Evolutionary conservation across 805 yeast genomes (phyloP).

Genomic region (Zygoascus tannicola): DNA sequence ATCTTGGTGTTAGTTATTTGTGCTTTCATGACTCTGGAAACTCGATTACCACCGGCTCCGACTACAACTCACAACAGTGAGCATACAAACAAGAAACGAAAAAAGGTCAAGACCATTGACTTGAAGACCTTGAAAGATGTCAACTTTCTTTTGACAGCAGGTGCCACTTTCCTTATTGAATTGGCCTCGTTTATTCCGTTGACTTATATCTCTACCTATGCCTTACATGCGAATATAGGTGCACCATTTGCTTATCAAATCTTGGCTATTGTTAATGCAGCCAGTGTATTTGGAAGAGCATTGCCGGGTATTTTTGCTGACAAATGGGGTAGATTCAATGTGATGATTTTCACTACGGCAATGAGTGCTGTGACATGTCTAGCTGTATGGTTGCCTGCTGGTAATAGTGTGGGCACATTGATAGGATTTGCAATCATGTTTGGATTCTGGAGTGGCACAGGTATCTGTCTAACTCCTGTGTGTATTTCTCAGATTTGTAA

Average conservation of each 20-base stretch:
- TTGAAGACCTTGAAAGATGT: slow-evolving; percentile 23
- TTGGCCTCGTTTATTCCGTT: slow-evolving; percentile 42
- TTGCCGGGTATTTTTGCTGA: slow-evolving; percentile 51
- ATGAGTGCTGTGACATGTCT: slow-evolving; percentile 41
- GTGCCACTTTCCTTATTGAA: slow-evolving; percentile 34
- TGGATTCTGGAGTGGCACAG: slow-evolving; percentile 55
- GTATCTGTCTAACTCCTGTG: slow-evolving; percentile 56
- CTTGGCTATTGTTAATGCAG: slow-evolving; percentile 39
- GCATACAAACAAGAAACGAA: slow-evolving; percentile 3
- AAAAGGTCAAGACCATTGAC: slow-evolving; percentile 21
- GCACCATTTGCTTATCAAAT: slow-evolving; percentile 27
- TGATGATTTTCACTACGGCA: slow-evolving; percentile 40
- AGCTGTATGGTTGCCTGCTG: slow-evolving; percentile 57
- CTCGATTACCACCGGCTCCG: slow-evolving; percentile 32
- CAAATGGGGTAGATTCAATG: slow-evolving; percentile 45
- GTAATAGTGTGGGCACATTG: slow-evolving; percentile 34
- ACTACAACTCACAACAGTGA: slow-evolving; percentile 3
- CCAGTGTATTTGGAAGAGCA: slow-evolving; percentile 45
- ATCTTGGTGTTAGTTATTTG: slow-evolving; percentile 22
- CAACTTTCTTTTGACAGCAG: slow-evolving; percentile 22
- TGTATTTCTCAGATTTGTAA: slow-evolving; percentile 60
- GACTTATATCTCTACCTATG: slow-evolving; percentile 52
- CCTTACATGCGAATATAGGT: slow-evolving; percentile 24
- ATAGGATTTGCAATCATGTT: slow-evolving; percentile 43
- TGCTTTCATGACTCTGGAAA: slow-evolving; percentile 30